Percentiles rank a stretch among this genome's conserved stretches.
phyloP scores from a whole-genome alignment of 2,329 filamentous ascomycete genomes.

The Fusarium albosuccineum region DNA sequence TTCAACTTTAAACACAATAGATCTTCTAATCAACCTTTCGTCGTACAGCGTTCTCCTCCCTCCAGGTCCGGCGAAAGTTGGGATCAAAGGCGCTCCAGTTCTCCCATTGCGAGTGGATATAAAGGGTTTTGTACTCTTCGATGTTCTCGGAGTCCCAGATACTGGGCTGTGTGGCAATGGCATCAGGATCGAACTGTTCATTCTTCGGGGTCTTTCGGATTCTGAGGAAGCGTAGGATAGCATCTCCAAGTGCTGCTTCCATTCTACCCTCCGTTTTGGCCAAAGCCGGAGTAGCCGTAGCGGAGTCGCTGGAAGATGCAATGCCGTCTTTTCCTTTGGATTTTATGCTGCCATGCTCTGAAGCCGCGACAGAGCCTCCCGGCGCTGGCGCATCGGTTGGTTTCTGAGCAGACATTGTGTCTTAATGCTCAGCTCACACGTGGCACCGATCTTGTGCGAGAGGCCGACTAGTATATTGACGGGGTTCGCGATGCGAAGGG shows the following conservation, averaged over 20 bases:
- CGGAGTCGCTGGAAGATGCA: not conserved
- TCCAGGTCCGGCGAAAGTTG: conserved; percentile 52
- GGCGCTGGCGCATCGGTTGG: not conserved
- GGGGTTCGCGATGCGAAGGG: too few species aligned
- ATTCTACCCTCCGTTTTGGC: conserved; percentile 44
- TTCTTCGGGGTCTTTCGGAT: conserved; percentile 49
- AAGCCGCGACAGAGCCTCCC: not conserved
- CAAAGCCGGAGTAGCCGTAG: conserved; percentile 32
- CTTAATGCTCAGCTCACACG: not conserved
- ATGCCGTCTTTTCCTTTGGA: not conserved
- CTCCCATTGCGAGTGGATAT: conserved; percentile 54
- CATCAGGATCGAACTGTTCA: conserved; percentile 44
- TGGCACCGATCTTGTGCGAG: not conserved
- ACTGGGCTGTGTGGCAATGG: conserved; percentile 52
- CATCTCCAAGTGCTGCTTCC: conserved; percentile 51
- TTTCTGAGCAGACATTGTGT: conserved; percentile 4
- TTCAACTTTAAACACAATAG: too few species aligned
- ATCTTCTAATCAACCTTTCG: conserved; percentile 55
- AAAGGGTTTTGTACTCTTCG: conserved; percentile 52
- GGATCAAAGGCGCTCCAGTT: conserved; percentile 52
- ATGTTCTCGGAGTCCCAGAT: conserved; percentile 54
- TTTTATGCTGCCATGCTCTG: conserved; percentile 13
- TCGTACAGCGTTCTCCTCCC: conserved; percentile 51
- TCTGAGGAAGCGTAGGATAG: conserved; percentile 49
- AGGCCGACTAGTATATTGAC: not conserved